Evolutionary conservation across 371 early-diverging fungal species (phyloP), one percentile per base, ranked within the genome.

Genomic region (Rhizopus arrhizus): DNA sequence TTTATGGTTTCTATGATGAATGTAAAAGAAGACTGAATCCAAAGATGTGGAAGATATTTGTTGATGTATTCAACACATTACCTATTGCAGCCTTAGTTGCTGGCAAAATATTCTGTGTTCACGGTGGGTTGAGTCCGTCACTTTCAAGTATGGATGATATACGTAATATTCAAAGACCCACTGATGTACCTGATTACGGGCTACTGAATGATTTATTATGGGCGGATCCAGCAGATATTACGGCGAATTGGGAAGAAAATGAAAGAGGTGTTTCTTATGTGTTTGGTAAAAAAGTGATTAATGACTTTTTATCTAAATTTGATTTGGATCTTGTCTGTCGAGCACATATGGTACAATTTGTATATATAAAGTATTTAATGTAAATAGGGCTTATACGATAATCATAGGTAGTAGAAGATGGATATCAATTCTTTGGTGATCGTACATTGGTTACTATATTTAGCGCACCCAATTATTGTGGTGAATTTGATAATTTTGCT

Each of bases 1-100:
- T 99, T 35, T 99, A 99, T 70, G 99, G 99, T 4, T 99, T 99
- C 77, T 99, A 96, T 73, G 99, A 99, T 72, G 99, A 99, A 78
- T 96, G 97, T 85, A 99, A 98, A 75, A 90, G 99, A 62, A 83
- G 99, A 61, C 90, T 90, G 53, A 95, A 85, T 68, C 83, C 93
- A 51, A 95, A 95, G 68, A 86, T 98, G 61, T 99, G 99, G 99
- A 95, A 94, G 75, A 86, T 89, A 5, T 99, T 99, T 81, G 95
- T 96, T 1, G 98, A 97, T 72, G 93, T 93, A 22, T 99, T 99
- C 85, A 98, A 99, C 75, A 94, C 95, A 54, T 75, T 99, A 49
- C 99, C 99, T 2, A 91, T 99, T 48, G 95, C 97, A 2, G 99
- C 94, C 1, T 76, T 99, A 51, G 93, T 99, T 22, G 99, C 96